phyloP scores from a whole-genome alignment of 371 early-diverging fungal species.

The Paraphysoderma sedebokerense region DNA sequence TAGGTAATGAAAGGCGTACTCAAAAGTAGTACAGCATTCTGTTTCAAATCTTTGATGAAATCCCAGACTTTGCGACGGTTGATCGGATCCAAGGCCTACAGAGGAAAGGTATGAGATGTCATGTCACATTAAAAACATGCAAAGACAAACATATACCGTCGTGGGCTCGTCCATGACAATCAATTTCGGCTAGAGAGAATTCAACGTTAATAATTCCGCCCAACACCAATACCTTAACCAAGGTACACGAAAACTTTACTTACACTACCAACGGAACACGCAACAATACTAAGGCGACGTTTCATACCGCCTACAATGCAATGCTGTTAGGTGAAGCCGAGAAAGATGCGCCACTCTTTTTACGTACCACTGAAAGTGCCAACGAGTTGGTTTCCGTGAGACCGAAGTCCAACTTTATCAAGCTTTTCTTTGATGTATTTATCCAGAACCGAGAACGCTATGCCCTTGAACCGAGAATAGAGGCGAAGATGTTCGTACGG shows the following conservation, averaged over 20 bases:
- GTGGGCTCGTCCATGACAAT: conserved; percentile 5
- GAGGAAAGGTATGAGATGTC: too few species aligned
- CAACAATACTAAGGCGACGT: background rate
- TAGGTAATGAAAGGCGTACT: too few species aligned
- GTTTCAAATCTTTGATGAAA: conserved; percentile 7
- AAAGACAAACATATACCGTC: too few species aligned
- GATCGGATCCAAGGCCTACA: conserved; percentile 6
- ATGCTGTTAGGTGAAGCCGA: too few species aligned
- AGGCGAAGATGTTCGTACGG: background rate
- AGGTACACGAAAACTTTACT: too few species aligned
- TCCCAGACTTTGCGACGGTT: conserved; percentile 3
- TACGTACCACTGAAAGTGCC: background rate
- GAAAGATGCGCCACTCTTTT: too few species aligned
- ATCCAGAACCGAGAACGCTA: background rate
- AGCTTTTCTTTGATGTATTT: background rate
- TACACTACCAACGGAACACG: background rate
- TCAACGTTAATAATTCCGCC: too few species aligned
- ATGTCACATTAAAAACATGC: too few species aligned
- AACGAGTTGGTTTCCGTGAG: background rate
- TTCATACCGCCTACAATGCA: conserved; percentile 1
- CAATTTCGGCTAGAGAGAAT: background rate
- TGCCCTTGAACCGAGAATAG: background rate
- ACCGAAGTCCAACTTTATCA: background rate
- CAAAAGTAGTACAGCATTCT: conserved; percentile 1
- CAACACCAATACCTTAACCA: too few species aligned